Evolutionary conservation across 345 rosid genomes (phyloP).

Genomic region (Citrus cavaleriei): DNA sequence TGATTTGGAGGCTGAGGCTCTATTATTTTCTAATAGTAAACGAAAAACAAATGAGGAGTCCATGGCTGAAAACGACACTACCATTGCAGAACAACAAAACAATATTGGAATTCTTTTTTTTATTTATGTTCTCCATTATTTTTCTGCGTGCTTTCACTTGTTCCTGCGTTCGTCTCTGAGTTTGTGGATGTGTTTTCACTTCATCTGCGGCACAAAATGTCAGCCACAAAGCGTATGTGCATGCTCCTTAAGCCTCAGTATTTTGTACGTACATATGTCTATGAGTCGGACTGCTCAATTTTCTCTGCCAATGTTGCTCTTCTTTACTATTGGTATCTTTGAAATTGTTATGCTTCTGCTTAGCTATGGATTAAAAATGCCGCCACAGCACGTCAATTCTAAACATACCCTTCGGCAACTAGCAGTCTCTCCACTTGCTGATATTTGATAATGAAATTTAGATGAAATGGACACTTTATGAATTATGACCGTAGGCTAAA

Average conservation of each 20-base stretch:
- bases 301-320: neutral
- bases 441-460: neutral
- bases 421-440: neutral
- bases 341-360: neutral
- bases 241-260: neutral
- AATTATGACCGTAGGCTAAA: neutral
- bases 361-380: neutral
- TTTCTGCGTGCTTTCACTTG: conserved; percentile 4
- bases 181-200: neutral
- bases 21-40: neutral
- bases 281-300: neutral
- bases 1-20: conserved; percentile 16
- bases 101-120: neutral
- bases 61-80: neutral
- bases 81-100: neutral
- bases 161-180: neutral
- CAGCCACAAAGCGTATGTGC: neutral
- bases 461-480: no score
- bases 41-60: conserved; percentile 4
- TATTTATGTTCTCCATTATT: conserved; percentile 4
- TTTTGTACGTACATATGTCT: neutral
- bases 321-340: no score
- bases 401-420: no score
- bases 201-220: neutral
- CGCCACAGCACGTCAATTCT: neutral